These are phyloP conservation scores for Leccinum solheimii DNA, from an alignment of 1,284 basidiomycete species.

Conservation along the genomic window DNA sequence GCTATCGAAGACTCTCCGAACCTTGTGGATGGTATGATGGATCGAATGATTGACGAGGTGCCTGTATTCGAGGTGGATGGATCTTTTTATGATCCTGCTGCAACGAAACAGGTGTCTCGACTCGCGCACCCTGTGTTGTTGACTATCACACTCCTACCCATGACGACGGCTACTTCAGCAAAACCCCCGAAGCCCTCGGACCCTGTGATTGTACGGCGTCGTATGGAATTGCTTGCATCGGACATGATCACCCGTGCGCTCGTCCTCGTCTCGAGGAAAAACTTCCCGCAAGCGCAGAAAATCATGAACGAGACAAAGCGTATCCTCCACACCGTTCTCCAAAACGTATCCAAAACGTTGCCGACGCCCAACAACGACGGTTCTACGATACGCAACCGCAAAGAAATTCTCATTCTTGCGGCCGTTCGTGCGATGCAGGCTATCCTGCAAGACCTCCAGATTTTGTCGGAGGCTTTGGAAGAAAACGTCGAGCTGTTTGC, in stretches of 20 bases:
- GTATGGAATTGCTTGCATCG: slow-evolving; percentile 90
- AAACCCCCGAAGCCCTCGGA: slow-evolving; percentile 63
- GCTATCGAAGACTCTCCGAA: slow-evolving; percentile 69
- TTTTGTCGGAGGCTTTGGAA: slow-evolving; percentile 81
- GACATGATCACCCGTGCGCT: slow-evolving; percentile 95
- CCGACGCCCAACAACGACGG: slow-evolving; percentile 51
- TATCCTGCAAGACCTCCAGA: slow-evolving; percentile 82
- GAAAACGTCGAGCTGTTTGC: slow-evolving; percentile 90
- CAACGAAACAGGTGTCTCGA: slow-evolving; percentile 77
- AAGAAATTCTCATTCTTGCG: slow-evolving; percentile 68
- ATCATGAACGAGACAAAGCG: slow-evolving; percentile 87
- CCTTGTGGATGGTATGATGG: slow-evolving; percentile 84
- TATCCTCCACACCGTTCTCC: slow-evolving; percentile 81
- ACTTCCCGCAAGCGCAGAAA: slow-evolving; percentile 82
- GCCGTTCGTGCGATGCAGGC: slow-evolving; percentile 80
- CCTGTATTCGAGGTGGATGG: slow-evolving; percentile 92
- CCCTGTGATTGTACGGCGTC: slow-evolving; percentile 83
- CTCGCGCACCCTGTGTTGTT: slow-evolving; percentile 87
- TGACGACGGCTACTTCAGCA: slow-evolving; percentile 38
- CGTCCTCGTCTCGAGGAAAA: slow-evolving; percentile 84
- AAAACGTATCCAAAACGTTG: slow-evolving; percentile 73
- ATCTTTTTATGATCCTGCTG: slow-evolving; percentile 86
- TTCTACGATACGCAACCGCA: slow-evolving; percentile 60
- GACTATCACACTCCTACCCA: slow-evolving; percentile 82
- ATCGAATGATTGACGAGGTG: slow-evolving; percentile 89